These are phyloP conservation scores for Paulinella micropora DNA, from an alignment of 78 protist species.

Conservation along the genomic window DNA sequence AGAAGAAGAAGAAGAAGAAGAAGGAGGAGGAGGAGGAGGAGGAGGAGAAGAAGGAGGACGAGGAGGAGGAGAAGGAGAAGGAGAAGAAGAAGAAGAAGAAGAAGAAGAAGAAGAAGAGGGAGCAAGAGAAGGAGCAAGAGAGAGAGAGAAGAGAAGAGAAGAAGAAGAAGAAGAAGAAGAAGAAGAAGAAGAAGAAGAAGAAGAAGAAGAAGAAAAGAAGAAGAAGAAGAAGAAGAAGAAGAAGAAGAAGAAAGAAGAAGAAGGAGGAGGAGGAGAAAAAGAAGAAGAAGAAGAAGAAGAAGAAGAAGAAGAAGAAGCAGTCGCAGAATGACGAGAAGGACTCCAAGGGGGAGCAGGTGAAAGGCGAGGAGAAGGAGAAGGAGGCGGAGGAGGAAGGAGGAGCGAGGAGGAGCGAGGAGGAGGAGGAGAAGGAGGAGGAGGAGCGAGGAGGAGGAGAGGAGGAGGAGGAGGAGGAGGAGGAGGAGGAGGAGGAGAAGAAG, in stretches of 20 bases:
- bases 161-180: not conserved
- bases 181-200: not conserved
- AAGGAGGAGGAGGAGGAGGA: not conserved
- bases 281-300: not conserved
- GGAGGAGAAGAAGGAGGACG: not conserved
- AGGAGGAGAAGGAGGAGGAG: not conserved
- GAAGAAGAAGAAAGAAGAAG: not conserved
- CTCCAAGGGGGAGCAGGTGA: not conserved
- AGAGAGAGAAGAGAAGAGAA: not conserved
- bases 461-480: too few relatives aligned
- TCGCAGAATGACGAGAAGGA: not conserved
- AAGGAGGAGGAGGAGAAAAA: not conserved
- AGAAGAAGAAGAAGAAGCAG: too few relatives aligned
- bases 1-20: not conserved
- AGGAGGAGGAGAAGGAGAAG: too few relatives aligned
- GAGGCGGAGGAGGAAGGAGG: too few relatives aligned
- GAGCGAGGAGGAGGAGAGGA: not conserved
- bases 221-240: not conserved
- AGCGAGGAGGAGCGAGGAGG: not conserved
- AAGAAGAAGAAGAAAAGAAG: not conserved
- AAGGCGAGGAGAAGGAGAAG: not conserved
- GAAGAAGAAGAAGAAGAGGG: not conserved
- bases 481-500: too few relatives aligned
- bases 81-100: not conserved
- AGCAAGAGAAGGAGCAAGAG: too few relatives aligned